Evolutionary conservation across 306 rosid species (phyloP).

Genomic region (Mucuna pruriens): DNA sequence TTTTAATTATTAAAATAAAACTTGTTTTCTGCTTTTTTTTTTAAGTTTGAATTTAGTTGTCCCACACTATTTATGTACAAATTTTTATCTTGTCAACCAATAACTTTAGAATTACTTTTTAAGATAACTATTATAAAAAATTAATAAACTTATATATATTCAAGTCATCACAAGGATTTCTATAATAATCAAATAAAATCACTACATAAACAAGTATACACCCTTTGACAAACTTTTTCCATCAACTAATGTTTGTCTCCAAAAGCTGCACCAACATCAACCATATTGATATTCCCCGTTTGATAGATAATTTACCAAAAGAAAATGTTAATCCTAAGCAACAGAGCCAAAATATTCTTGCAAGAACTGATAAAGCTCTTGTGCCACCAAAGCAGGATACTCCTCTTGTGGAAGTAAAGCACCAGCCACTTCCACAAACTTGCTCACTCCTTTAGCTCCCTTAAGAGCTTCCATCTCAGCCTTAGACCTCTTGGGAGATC

Average conservation of each 20-base stretch:
- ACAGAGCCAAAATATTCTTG: conserved; percentile 51
- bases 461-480: conserved; percentile 96
- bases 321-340: conserved; percentile 27
- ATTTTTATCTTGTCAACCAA: too few species aligned
- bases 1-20: too few species aligned
- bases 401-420: conserved; percentile 99
- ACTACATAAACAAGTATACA: conserved; percentile 25
- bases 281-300: neutral
- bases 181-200: conserved; percentile 1
- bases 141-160: neutral
- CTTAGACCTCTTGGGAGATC: conserved; percentile 91
- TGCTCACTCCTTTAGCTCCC: conserved; percentile 84
- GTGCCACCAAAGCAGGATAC: conserved; percentile 74
- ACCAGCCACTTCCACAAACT: conserved; percentile 88
- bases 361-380: conserved; percentile 83
- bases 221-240: conserved; percentile 41
- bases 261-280: neutral
- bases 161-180: neutral
- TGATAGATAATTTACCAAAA: neutral
- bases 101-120: too few species aligned
- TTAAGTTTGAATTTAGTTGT: too few species aligned
- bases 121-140: too few species aligned
- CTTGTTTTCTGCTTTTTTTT: too few species aligned
- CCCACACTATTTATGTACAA: too few species aligned
- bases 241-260: neutral